A percentile compares a stretch with the other conserved stretches of the same genome.
phyloP scores from a whole-genome alignment of 495 filamentous ascomycete genomes.

The Cenococcum geophilum region DNA sequence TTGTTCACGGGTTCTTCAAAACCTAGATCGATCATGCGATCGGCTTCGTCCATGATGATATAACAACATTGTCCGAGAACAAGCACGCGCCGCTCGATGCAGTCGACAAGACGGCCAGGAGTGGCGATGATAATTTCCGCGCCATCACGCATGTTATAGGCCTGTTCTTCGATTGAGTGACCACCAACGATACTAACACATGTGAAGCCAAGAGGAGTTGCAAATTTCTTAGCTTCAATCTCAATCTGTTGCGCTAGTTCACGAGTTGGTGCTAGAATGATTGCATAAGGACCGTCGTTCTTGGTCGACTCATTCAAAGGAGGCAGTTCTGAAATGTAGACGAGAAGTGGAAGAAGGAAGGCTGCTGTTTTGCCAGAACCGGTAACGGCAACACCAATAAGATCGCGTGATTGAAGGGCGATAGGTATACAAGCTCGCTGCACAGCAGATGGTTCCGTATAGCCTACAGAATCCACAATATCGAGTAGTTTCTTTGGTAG shows the following conservation, averaged over 20 bases:
- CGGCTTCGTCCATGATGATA: constrained; percentile 97
- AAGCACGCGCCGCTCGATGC: constrained; percentile 85
- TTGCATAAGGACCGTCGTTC: constrained; percentile 92
- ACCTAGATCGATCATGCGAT: constrained; percentile 98
- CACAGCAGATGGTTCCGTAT: constrained; percentile 87
- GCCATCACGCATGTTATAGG: constrained; percentile 85
- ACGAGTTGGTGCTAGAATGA: constrained; percentile 95
- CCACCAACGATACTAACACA: constrained; percentile 97
- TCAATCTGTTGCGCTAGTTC: constrained; percentile 98
- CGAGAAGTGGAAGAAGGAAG: constrained; percentile 88
- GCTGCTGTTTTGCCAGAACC: constrained; percentile 98
- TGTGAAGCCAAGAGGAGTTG: constrained; percentile 83
- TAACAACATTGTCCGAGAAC: constrained; percentile 96
- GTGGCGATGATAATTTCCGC: constrained; percentile 99
- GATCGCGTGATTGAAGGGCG: constrained; percentile 83
- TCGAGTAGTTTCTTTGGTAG: constrained; percentile 76
- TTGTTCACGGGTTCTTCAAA: constrained; percentile 98
- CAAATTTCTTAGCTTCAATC: constrained; percentile 89
- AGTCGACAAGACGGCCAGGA: constrained; percentile 93
- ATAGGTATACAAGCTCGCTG: constrained; percentile 95
- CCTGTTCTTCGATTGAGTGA: constrained; percentile 91
- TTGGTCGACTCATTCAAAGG: constrained; percentile 80
- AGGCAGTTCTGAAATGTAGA: constrained; percentile 91
- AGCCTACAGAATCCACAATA: constrained; percentile 78
- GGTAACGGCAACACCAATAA: constrained; percentile 96